A percentile compares a stretch with the other conserved stretches of the same genome.
phyloP scores from a whole-genome alignment of 2,329 filamentous ascomycete genomes.

The Kalmusia sp. region DNA sequence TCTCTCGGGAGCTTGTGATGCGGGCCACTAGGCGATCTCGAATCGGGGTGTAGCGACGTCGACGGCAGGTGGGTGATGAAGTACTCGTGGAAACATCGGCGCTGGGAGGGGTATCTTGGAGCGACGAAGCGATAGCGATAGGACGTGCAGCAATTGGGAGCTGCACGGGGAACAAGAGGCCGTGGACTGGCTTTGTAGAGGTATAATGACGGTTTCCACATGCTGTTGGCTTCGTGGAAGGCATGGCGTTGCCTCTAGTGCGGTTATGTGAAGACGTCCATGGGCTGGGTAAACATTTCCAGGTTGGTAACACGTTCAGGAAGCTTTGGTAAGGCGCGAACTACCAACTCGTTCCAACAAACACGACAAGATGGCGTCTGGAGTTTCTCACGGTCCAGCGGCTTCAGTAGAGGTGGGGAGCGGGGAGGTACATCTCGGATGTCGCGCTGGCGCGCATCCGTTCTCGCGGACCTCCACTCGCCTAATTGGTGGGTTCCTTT shows the following conservation, averaged over 20 bases:
- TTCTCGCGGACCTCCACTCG: neutral
- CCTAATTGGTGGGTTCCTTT: neutral
- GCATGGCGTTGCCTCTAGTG: slow-evolving; percentile 37
- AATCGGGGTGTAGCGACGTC: slow-evolving; percentile 90
- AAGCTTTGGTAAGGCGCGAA: neutral
- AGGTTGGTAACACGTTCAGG: slow-evolving; percentile 4
- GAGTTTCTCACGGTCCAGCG: slow-evolving; percentile 2
- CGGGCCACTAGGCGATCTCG: slow-evolving; percentile 66
- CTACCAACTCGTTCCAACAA: neutral
- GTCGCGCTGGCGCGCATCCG: slow-evolving; percentile 11
- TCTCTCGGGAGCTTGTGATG: slow-evolving; percentile 88
- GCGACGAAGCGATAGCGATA: slow-evolving; percentile 15
- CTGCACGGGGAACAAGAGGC: slow-evolving; percentile 26
- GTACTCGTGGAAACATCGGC: slow-evolving; percentile 82
- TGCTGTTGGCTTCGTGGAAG: slow-evolving; percentile 41
- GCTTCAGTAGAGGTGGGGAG: neutral
- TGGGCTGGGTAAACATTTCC: slow-evolving; percentile 26
- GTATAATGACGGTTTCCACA: slow-evolving; percentile 46
- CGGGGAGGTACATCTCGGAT: slow-evolving; percentile 4
- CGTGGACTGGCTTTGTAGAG: slow-evolving; percentile 32
- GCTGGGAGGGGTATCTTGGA: slow-evolving; percentile 24
- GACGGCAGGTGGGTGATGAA: slow-evolving; percentile 96
- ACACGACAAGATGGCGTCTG: neutral
- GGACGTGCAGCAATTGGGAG: slow-evolving; percentile 15
- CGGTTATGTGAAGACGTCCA: slow-evolving; percentile 39